Percentiles rank a stretch among this genome's conserved stretches.
Evolutionary conservation across 1,139 yeast genomes (phyloP).

Genomic region (Candida neerlandica): DNA sequence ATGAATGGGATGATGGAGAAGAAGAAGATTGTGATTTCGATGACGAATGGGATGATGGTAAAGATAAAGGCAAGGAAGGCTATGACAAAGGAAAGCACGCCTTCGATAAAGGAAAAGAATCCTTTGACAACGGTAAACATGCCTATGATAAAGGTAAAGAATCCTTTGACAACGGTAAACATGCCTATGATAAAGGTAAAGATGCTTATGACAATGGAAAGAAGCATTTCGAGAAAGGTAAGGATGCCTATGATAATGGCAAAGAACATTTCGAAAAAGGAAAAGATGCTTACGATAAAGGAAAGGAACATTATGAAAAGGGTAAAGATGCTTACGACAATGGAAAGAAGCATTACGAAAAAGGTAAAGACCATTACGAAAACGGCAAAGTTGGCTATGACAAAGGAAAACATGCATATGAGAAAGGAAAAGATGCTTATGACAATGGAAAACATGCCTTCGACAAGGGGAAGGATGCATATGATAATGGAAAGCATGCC

Average conservation of each 20-base stretch:
- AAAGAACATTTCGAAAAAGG: neutral
- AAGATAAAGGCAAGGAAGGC: neutral
- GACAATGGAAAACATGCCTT: neutral
- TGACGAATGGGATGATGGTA: neutral
- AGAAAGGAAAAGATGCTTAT: constrained; percentile 3
- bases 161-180: constrained; percentile 2
- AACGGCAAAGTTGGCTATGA: constrained; percentile 5
- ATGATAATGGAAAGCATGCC: neutral
- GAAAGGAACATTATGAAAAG: constrained; percentile 2
- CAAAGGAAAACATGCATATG: constrained; percentile 8
- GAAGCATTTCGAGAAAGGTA: too few relatives aligned
- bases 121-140: too few relatives aligned
- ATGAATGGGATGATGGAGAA: neutral
- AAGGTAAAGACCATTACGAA: constrained; percentile 7
- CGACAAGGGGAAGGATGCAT: neutral
- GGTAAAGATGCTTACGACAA: neutral
- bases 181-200: neutral
- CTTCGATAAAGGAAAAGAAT: too few relatives aligned
- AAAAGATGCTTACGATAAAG: too few relatives aligned
- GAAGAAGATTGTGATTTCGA: neutral
- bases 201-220: constrained; percentile 12
- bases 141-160: neutral
- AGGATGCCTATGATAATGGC: neutral
- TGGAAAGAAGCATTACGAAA: neutral
- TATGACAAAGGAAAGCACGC: neutral